phyloP scores from a whole-genome alignment of 2,329 filamentous ascomycete genomes.

The Westerdykella aurantiaca region DNA sequence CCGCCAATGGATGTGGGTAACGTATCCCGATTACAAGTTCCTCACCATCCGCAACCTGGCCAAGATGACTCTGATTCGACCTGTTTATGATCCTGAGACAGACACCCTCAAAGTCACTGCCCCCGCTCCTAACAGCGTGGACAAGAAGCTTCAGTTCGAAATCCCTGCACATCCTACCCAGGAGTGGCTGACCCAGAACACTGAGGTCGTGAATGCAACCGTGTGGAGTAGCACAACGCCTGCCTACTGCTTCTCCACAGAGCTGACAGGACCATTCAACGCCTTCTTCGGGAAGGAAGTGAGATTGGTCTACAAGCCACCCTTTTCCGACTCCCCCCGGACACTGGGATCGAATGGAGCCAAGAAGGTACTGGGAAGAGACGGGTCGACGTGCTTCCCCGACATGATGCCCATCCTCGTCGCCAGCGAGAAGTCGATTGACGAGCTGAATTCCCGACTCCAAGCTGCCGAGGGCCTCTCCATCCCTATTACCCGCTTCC shows the following conservation, averaged over 20 bases:
- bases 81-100: slow-evolving; percentile 42
- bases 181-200: slow-evolving; percentile 52
- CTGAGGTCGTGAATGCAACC: slow-evolving; percentile 44
- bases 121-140: slow-evolving; percentile 32
- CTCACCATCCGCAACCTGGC: slow-evolving; percentile 58
- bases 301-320: slow-evolving; percentile 57
- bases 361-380: slow-evolving; percentile 49
- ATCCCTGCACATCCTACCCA: slow-evolving; percentile 52
- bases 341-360: slow-evolving; percentile 53
- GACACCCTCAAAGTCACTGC: slow-evolving; percentile 48
- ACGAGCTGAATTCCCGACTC: slow-evolving; percentile 54
- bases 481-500: slow-evolving; percentile 52
- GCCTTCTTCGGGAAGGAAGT: slow-evolving; percentile 53
- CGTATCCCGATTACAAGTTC: slow-evolving; percentile 50
- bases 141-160: slow-evolving; percentile 36
- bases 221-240: slow-evolving; percentile 58
- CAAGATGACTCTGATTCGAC: slow-evolving; percentile 58
- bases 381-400: slow-evolving; percentile 52
- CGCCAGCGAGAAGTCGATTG: slow-evolving; percentile 51
- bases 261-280: slow-evolving; percentile 50
- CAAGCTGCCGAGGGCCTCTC: slow-evolving; percentile 43
- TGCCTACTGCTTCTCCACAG: slow-evolving; percentile 48
- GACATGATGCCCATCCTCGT: slow-evolving; percentile 56
- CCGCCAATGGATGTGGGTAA: slow-evolving; percentile 62
- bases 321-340: slow-evolving; percentile 43